phyloP scores from a whole-genome alignment of 2,329 filamentous ascomycete genomes.

The Biscogniauxia marginata region DNA sequence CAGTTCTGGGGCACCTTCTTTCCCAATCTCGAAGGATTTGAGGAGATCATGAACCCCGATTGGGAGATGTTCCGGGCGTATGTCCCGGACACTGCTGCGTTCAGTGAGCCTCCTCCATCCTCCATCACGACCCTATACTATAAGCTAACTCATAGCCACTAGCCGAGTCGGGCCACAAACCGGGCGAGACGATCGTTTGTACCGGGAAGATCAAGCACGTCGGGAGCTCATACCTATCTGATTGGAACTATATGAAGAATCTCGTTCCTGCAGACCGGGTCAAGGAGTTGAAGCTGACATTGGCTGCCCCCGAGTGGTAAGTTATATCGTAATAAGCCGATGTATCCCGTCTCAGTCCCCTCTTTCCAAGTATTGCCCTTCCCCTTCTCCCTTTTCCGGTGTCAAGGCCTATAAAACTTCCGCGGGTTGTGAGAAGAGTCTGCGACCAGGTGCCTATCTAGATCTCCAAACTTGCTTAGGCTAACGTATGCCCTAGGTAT shows the following conservation, averaged over 20 bases:
- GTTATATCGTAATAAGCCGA: neutral
- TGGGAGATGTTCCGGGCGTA: constrained; percentile 53
- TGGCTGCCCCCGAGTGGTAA: constrained; percentile 51
- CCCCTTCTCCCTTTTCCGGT: no score
- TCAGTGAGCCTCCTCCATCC: constrained; percentile 35
- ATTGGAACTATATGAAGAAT: constrained; percentile 43
- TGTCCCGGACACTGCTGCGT: constrained; percentile 46
- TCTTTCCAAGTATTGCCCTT: no score
- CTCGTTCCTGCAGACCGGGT: constrained; percentile 57
- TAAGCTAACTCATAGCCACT: constrained; percentile 38
- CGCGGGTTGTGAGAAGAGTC: no score
- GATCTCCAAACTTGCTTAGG: neutral
- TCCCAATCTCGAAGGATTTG: constrained; percentile 42
- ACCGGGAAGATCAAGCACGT: constrained; percentile 47
- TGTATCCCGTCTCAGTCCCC: neutral
- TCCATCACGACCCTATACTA: constrained; percentile 36
- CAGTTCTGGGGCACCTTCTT: constrained; percentile 52
- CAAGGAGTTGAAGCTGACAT: constrained; percentile 54
- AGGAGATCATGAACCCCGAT: constrained; percentile 47
- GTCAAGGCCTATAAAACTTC: no score
- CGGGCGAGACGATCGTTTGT: constrained; percentile 45
- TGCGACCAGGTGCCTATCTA: no score
- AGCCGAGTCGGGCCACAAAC: constrained; percentile 46
- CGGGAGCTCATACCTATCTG: constrained; percentile 42
- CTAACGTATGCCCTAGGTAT: constrained; percentile 31